Evolutionary conservation across 768 basidiomycete species (phyloP), one percentile per base, ranked within the genome.

Genomic region (Lactarius psammicola): DNA sequence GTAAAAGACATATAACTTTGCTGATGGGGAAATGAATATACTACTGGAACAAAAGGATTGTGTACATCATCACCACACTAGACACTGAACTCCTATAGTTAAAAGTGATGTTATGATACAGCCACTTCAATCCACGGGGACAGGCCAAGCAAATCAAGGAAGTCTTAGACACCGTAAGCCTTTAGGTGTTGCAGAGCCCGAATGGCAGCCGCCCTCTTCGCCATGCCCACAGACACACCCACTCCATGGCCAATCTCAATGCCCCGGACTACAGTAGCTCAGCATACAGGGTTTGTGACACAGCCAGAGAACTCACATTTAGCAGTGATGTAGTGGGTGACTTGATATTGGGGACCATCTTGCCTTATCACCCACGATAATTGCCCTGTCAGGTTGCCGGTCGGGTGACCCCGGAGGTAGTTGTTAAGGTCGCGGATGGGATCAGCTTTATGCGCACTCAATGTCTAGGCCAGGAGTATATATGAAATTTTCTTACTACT

Each of bases 381-480:
- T 0, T 18, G 15, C 1, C 0, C 0, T 4, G 17, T 18, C 1
- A 55, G 17, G 20, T 55, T 33, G 7, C 54, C 54, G 0, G 3
- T 0, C 5, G 54, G 30, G 54, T 20, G 30, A 10, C 5, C 7
- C 1, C 18, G 30, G 18, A 55, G 30, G 30, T 33, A 55, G 4
- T 33, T 33, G 20, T 55, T 20, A 10, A 66, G 60, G 26, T 62
- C 56, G 8, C 65, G 61, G 2, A 62, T 15, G 20, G 30, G 40
- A 49, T 62, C 60, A n/a, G n/a, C 30, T 31, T 13, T 23, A 42
- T 11, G 8, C 31, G 10, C 4, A 30, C 18, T 58, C 56, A 58
- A 23, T 8, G 0, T 8, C 26, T 44, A 18, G 4, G 10, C 26
- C 15, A 31, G 18, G 26, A 23, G 4, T n/a, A 33, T 6, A 58